Conservation (phyloP, 2,329 filamentous ascomycete species). For the Botrytis porri region DNA sequence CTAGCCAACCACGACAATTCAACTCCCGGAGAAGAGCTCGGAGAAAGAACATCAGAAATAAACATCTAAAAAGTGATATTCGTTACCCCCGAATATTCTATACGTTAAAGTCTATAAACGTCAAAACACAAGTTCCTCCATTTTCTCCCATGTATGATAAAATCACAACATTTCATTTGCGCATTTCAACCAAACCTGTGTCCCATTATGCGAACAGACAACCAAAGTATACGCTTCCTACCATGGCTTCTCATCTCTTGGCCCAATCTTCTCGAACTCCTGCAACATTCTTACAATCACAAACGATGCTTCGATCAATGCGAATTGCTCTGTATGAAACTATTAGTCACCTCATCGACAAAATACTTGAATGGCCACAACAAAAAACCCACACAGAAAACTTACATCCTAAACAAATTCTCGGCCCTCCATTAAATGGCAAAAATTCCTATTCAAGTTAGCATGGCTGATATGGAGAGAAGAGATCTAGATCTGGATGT, state of each 20-base stretch:
- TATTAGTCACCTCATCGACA: neutral
- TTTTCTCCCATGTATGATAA: neutral
- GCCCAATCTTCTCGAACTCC: constrained; percentile 43
- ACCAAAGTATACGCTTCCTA: constrained; percentile 11
- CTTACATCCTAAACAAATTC: constrained; percentile 61
- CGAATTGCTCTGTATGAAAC: constrained; percentile 16
- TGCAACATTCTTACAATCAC: constrained; percentile 22
- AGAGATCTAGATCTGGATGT: no score
- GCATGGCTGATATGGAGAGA: neutral
- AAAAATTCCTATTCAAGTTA: constrained; percentile 57
- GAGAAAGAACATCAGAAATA: neutral
- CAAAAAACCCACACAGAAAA: neutral
- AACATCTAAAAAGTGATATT: neutral
- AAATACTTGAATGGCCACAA: neutral
- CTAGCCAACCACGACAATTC: neutral
- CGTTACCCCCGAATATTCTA: accelerated
- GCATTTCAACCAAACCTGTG: neutral
- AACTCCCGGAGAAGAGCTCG: neutral
- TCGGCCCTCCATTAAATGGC: constrained; percentile 68
- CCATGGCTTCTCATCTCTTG: constrained; percentile 17
- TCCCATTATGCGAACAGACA: constrained; percentile 13
- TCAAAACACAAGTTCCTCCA: neutral
- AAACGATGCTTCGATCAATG: constrained; percentile 21
- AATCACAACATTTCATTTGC: neutral
- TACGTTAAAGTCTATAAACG: neutral